phyloP scores from a whole-genome alignment of 192 early-diverging fungal genomes.

The Coemansia sp. region DNA sequence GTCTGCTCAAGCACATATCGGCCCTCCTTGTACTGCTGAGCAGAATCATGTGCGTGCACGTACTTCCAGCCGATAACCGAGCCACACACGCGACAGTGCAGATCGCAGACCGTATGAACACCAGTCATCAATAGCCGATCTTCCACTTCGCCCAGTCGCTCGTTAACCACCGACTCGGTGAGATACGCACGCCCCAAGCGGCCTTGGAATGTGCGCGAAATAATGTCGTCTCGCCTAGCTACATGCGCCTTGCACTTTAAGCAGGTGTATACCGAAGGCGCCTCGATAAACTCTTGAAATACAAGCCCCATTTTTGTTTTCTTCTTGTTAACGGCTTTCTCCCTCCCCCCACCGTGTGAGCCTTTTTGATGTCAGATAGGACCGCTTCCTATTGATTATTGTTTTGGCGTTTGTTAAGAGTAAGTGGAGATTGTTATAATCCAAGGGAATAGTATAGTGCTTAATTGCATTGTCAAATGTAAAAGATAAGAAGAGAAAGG shows the following conservation, averaged over 20 bases:
- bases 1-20: conserved; percentile 47
- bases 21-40: conserved; percentile 52
- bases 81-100: conserved; percentile 35
- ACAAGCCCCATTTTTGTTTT: conserved; percentile 36
- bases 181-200: conserved; percentile 42
- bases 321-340: too few relatives aligned
- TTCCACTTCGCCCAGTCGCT: conserved; percentile 30
- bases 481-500: neutral
- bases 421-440: neutral
- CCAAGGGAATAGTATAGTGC: neutral
- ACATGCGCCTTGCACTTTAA: conserved; percentile 35
- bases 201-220: conserved; percentile 47
- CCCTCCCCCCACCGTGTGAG: too few relatives aligned
- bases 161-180: conserved; percentile 44
- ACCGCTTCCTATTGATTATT: neutral
- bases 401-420: neutral
- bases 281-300: conserved; percentile 39
- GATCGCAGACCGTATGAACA: conserved; percentile 46
- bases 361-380: neutral
- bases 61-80: conserved; percentile 48
- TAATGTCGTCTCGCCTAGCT: conserved; percentile 29
- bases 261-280: conserved; percentile 37
- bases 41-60: conserved; percentile 27
- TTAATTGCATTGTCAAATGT: neutral
- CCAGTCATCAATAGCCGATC: conserved; percentile 54